A percentile compares a stretch with the other conserved stretches of the same genome.
These are phyloP conservation scores for Falciphora oryzae DNA, from an alignment of 2,329 filamentous ascomycete species.

Conservation along the genomic window DNA sequence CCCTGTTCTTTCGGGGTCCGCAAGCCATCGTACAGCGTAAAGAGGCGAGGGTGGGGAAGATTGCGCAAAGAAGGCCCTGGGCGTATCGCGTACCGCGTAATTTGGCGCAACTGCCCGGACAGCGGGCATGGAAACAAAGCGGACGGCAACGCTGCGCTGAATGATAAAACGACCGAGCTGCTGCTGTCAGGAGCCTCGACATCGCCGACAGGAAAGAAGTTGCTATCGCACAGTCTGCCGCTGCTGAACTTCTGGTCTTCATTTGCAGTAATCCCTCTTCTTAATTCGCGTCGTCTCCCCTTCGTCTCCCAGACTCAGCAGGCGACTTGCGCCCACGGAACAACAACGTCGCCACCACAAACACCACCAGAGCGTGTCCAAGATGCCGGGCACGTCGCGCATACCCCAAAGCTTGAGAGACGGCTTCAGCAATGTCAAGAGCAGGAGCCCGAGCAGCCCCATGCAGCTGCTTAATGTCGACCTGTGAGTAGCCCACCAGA, in stretches of 20 bases:
- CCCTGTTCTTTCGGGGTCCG: no score
- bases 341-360: background rate
- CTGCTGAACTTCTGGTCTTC: background rate
- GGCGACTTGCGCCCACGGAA: background rate
- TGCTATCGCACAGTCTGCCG: background rate
- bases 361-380: conserved; percentile 15
- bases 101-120: background rate
- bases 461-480: conserved; percentile 60
- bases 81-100: conserved; percentile 1
- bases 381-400: conserved; percentile 61
- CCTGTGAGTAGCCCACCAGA: conserved; percentile 45
- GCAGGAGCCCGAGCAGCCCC: conserved; percentile 48
- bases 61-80: background rate
- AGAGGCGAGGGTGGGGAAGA: background rate
- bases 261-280: background rate
- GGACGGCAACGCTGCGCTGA: background rate
- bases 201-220: background rate
- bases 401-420: conserved; percentile 67
- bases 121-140: background rate
- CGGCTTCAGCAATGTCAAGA: conserved; percentile 56
- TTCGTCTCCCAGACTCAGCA: background rate
- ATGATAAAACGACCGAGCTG: background rate
- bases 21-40: background rate
- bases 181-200: background rate
- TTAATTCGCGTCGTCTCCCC: background rate